Base-by-base conservation (phyloP, 192 early-diverging fungal genomes). In the Thamnidium elegans region DNA sequence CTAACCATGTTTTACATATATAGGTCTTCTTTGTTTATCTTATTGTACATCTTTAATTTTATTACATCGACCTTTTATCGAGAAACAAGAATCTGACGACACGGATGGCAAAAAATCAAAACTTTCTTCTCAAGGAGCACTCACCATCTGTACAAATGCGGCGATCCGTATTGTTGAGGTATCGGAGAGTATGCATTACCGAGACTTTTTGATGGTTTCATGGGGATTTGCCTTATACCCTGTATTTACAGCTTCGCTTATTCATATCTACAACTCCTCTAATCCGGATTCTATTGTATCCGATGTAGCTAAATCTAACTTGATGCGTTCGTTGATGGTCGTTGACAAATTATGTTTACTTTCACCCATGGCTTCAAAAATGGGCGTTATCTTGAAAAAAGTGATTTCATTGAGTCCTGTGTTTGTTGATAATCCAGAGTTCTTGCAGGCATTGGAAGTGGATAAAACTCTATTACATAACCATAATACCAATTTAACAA, bases 41-140 rank as follows among this genome's bases (percentile, higher is more conserved):
- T 76, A 76, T 52, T 76, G 62, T 43, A 63, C 64, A 5, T 21
- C 51, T 1, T 44, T 76, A 26, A 48, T 76, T 17, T 44, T 76
- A 13, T 58, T 76, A 9, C 69, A 76, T 65, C 63, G 74, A 50
- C 74, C 74, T 30, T 76, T 76, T 53, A 71, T 76, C 17, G 72
- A 69, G 53, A 56, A 39, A 11, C 36, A 39, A 39, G 55, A 39
- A 3, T 17, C 30, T n/a, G 54, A 17, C 7, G 36, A 39, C 9
- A 39, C 36, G 36, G 3, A 36, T 36, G 34, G 34, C 7, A 7
- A 36, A 39, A 39, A 39, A 39, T 10, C 36, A 10, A 56, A 56
- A 36, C n/a, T 19, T 10, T 15, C 1, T 5, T n/a, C n/a, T 19
- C 55, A 56, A 56, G 10, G n/a, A 34, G 55, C 55, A 19, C 31